phyloP scores from a whole-genome alignment of 441 rosid species.

The Aleurites moluccanus region DNA sequence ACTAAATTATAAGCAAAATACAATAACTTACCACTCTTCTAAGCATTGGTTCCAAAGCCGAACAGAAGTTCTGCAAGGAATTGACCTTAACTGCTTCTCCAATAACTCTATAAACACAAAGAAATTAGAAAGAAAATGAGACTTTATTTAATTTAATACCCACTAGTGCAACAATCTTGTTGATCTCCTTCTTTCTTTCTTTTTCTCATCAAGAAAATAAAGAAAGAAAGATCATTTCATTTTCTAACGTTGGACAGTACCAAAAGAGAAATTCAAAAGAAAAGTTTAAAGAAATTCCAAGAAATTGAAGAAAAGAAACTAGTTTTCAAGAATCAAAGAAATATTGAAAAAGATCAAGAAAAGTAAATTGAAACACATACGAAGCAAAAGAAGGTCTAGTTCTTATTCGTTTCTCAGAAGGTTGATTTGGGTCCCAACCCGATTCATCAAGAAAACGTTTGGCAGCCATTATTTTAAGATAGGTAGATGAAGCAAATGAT shows the following conservation, averaged over 20 bases:
- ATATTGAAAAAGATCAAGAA: not conserved
- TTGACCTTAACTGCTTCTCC: constrained; percentile 45
- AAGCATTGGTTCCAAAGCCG: constrained; percentile 63
- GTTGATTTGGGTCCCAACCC: constrained; percentile 34
- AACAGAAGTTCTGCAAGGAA: constrained; percentile 32
- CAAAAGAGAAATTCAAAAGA: not conserved
- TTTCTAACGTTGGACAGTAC: not conserved
- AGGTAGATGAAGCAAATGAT: not conserved
- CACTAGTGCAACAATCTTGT: not conserved
- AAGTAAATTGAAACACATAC: constrained; percentile 33
- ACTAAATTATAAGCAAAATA: not conserved
- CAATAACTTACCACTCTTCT: constrained; percentile 61
- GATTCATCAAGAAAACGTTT: constrained; percentile 46
- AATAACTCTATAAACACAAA: constrained; percentile 41
- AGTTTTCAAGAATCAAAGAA: not conserved
- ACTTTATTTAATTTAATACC: not conserved
- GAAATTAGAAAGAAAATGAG: not conserved
- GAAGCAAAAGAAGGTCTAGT: constrained; percentile 49
- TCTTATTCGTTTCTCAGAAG: constrained; percentile 46
- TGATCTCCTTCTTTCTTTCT: not conserved
- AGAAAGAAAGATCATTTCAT: not conserved
- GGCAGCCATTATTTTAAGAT: constrained; percentile 42
- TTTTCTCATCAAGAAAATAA: not conserved
- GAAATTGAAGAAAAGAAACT: not conserved
- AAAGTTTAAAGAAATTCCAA: not conserved